A percentile compares a stretch with the other conserved stretches of the same genome.
Conservation (phyloP, 176 grass and related monocot species). For the Carex cristatella region DNA sequence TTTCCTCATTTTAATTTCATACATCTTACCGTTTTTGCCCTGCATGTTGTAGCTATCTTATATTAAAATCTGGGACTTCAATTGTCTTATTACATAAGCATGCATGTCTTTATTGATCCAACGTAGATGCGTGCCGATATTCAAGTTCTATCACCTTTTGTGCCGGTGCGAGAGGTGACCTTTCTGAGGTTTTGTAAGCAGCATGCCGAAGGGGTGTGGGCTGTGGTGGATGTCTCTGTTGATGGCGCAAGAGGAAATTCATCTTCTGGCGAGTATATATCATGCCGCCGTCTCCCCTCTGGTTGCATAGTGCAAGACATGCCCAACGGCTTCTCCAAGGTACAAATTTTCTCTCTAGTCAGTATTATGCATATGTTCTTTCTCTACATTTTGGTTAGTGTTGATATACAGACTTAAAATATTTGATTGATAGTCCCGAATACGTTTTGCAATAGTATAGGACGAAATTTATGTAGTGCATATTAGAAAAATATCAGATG, state of each 20-base stretch:
- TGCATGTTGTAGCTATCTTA: not conserved
- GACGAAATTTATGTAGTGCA: not conserved
- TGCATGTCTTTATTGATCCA: not conserved
- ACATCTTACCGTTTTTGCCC: not conserved
- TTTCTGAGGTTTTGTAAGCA: slow-evolving; percentile 43
- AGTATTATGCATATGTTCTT: not conserved
- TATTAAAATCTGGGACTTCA: not conserved
- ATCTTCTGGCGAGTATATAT: slow-evolving; percentile 18
- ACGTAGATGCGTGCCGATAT: slow-evolving; percentile 56
- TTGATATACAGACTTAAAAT: not conserved
- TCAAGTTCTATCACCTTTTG: slow-evolving; percentile 37
- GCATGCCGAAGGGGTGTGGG: slow-evolving; percentile 35
- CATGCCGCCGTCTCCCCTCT: slow-evolving; percentile 51
- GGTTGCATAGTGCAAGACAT: slow-evolving; percentile 61
- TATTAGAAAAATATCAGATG: not conserved
- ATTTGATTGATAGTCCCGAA: not conserved
- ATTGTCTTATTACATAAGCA: not conserved
- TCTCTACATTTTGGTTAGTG: not conserved
- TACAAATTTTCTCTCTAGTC: slow-evolving; percentile 13
- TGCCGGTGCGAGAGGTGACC: slow-evolving; percentile 26
- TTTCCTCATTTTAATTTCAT: not conserved
- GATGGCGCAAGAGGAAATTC: slow-evolving; percentile 27
- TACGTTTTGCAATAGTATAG: not conserved
- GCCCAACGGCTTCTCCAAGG: slow-evolving; percentile 76
- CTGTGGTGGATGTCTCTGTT: slow-evolving; percentile 53